Evolutionary conservation across 1,284 basidiomycete species (phyloP).

Genomic region (Ganoderma multipileum): DNA sequence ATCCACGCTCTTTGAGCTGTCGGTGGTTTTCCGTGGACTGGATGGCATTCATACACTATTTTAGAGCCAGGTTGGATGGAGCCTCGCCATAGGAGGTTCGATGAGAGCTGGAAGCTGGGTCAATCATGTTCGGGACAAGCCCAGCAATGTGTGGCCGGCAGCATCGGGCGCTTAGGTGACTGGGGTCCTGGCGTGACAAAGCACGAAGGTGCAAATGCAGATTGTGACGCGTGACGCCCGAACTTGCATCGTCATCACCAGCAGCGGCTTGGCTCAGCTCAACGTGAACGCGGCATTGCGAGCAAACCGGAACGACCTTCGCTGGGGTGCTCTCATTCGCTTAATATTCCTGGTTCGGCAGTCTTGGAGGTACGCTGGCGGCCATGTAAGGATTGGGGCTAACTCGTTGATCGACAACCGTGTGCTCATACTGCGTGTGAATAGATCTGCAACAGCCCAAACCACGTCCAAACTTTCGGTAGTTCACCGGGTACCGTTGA

Average conservation of each 20-base stretch:
- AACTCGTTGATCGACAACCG: not conserved
- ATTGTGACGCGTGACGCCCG: not conserved
- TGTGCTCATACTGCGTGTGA: not conserved
- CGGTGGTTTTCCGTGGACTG: not conserved
- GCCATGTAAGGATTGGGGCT: not conserved
- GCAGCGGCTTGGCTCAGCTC: not conserved
- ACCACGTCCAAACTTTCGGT: not conserved
- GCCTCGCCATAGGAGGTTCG: not conserved
- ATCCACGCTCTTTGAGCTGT: too few species aligned
- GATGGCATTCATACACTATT: not conserved
- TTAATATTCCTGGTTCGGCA: not conserved
- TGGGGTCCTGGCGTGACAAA: not conserved
- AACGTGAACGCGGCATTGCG: not conserved
- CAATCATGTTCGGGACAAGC: not conserved
- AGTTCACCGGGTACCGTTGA: not conserved
- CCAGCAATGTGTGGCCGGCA: not conserved
- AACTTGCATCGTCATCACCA: not conserved
- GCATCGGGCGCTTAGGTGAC: not conserved
- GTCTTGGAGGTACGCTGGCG: not conserved
- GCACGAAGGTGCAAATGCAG: not conserved
- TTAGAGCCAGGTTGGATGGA: not conserved
- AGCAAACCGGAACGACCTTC: not conserved
- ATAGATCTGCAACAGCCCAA: not conserved
- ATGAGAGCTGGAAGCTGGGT: not conserved
- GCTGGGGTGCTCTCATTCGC: not conserved